Base-by-base conservation (phyloP, 2,329 filamentous ascomycete genomes). In the Cladophialophora psammophila region DNA sequence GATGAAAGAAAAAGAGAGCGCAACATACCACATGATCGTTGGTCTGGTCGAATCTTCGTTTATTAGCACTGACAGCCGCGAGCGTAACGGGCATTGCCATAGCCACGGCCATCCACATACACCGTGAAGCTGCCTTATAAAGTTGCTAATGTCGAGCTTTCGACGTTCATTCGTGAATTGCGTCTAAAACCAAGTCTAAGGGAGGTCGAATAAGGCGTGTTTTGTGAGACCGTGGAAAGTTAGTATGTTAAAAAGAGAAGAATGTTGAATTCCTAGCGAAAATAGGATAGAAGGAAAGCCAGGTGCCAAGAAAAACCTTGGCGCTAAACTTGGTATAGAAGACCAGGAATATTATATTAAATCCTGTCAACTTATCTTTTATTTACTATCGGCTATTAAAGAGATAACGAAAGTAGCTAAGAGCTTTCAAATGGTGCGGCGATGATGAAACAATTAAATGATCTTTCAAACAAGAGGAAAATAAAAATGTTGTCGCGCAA, bases 31-130 rank as follows among this genome's bases (percentile, higher is more conserved):
- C 18, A 9, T 36, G n/a, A 13, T 50, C n/a, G n/a, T 13, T 50
- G 8, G 42, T 60, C 15, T 60, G 40, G 20, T 60, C 57, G 15
- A 60, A 45, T 12, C 42, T 52, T 20, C 57, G 57, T 60, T 60
- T 60, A 31, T 13, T 3, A 31, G 18, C 45, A 26, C 2, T 2
- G 2, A 31, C 31, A 10, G 20, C 40, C 13, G 20, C 20, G 31
- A 60, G n/a, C 15, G 38, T 42, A 31, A n/a, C 40, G 12, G 57
- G 31, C 31, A 60, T 45, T 1, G 32, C 57, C 40, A 56, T 56
- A 18, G 12, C 6, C 12, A 34, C 31, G 12, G 6, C 12, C 12
- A n/a, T 1, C 53, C 15, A 9, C 53, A 36, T 7, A 34, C 26
- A 5, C 40, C 42, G 3, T 12, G 9, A n/a, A 8, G n/a, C 20